Evolutionary conservation across 805 yeast species (phyloP).

Genomic region (Candida glaebosa): DNA sequence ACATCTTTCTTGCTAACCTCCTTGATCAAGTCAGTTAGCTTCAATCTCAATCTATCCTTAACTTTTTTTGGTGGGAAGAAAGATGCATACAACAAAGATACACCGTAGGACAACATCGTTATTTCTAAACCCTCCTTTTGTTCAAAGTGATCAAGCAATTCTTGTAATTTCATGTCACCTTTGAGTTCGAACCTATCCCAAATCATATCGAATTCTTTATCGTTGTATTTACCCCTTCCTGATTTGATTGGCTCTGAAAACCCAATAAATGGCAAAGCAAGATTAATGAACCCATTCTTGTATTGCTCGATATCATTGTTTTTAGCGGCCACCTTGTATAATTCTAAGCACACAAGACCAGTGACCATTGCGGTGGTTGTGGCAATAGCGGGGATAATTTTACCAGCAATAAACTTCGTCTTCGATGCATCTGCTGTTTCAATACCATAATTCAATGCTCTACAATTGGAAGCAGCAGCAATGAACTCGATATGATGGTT

Average conservation of each 20-base stretch:
- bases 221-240: constrained; percentile 75
- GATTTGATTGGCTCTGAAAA: constrained; percentile 95
- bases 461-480: constrained; percentile 90
- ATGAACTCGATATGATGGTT: constrained; percentile 97
- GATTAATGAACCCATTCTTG: constrained; percentile 87
- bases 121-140: constrained; percentile 81
- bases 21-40: constrained; percentile 73
- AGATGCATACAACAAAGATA: constrained; percentile 83
- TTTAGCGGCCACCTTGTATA: constrained; percentile 82
- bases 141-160: constrained; percentile 71
- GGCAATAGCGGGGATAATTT: constrained; percentile 98
- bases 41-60: constrained; percentile 67
- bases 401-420: constrained; percentile 97
- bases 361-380: constrained; percentile 98
- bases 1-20: constrained; percentile 82
- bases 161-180: constrained; percentile 73
- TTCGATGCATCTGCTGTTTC: constrained; percentile 84
- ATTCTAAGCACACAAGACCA: constrained; percentile 88
- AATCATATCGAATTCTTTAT: constrained; percentile 75
- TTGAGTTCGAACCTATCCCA: constrained; percentile 92
- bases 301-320: constrained; percentile 75
- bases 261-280: constrained; percentile 94
- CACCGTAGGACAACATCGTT: constrained; percentile 89
- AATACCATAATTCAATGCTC: constrained; percentile 88
- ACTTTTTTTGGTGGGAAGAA: constrained; percentile 91